Conservation (phyloP, 192 early-diverging fungal genomes). For the Allomyces macrogynus region DNA sequence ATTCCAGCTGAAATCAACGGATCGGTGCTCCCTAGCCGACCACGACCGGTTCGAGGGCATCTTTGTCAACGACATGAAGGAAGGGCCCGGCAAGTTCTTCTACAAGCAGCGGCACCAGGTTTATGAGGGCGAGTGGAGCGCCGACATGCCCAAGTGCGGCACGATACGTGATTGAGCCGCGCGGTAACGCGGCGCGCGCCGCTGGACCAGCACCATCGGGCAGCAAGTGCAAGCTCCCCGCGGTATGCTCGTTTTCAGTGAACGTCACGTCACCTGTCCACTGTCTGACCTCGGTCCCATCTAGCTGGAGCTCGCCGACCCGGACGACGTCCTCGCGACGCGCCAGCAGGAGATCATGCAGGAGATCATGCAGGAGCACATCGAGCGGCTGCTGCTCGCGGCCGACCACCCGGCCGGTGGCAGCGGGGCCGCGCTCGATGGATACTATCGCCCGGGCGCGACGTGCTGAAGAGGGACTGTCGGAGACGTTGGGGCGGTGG, state of each 20-base stretch:
- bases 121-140: constrained; percentile 38
- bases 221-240: not conserved
- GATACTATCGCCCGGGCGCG: too few relatives aligned
- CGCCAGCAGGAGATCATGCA: not conserved
- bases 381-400: not conserved
- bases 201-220: not conserved
- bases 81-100: constrained; percentile 37
- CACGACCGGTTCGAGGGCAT: constrained; percentile 40
- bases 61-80: constrained; percentile 35
- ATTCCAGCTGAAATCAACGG: not conserved
- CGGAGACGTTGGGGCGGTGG: too few relatives aligned
- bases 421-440: too few relatives aligned
- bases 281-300: too few relatives aligned
- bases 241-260: not conserved
- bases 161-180: constrained; percentile 19
- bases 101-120: constrained; percentile 27
- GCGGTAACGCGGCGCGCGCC: not conserved
- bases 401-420: not conserved
- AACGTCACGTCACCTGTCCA: not conserved
- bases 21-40: constrained; percentile 10
- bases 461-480: too few relatives aligned
- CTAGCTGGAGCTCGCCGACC: not conserved
- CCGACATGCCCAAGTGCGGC: constrained; percentile 32
- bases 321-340: not conserved
- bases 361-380: not conserved